Evolutionary conservation across 345 rosid genomes (phyloP).

Genomic region (Acer yangbiense): DNA sequence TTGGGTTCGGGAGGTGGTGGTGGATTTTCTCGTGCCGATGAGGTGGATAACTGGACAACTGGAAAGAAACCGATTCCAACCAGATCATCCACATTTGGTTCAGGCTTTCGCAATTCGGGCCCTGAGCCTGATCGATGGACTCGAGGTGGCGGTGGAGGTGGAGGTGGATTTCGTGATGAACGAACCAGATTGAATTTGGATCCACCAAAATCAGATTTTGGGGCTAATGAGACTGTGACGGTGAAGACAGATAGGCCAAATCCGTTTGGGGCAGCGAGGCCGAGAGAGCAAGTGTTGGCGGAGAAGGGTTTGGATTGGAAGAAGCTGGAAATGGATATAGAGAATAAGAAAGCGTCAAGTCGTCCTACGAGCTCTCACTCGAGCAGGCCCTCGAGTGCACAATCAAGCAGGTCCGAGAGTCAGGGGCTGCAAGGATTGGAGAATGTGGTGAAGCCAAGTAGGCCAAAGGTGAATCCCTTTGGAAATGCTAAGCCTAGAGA

Average conservation of each 20-base stretch:
- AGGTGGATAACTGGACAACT: conserved; percentile 71
- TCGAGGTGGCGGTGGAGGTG: conserved; percentile 61
- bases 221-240: conserved; percentile 38
- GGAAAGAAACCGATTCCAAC: conserved; percentile 57
- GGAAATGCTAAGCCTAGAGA: conserved; percentile 97
- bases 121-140: conserved; percentile 70
- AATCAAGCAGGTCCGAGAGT: conserved; percentile 77
- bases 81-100: conserved; percentile 65
- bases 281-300: conserved; percentile 88
- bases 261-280: conserved; percentile 95
- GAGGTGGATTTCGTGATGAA: conserved; percentile 45
- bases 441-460: conserved; percentile 58
- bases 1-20: conserved; percentile 48
- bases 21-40: conserved; percentile 81
- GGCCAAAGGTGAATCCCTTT: conserved; percentile 90
- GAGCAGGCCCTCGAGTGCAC: conserved; percentile 94
- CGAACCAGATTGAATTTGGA: conserved; percentile 71
- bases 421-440: conserved; percentile 57
- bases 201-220: conserved; percentile 56
- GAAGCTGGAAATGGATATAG: conserved; percentile 77
- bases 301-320: conserved; percentile 96
- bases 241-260: conserved; percentile 63
- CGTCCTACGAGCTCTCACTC: conserved; percentile 90
- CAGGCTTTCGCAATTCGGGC: conserved; percentile 61
- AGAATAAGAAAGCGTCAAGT: conserved; percentile 69